Evolutionary conservation across 2,329 filamentous ascomycete species (phyloP).

Genomic region (Clonostachys chloroleuca): DNA sequence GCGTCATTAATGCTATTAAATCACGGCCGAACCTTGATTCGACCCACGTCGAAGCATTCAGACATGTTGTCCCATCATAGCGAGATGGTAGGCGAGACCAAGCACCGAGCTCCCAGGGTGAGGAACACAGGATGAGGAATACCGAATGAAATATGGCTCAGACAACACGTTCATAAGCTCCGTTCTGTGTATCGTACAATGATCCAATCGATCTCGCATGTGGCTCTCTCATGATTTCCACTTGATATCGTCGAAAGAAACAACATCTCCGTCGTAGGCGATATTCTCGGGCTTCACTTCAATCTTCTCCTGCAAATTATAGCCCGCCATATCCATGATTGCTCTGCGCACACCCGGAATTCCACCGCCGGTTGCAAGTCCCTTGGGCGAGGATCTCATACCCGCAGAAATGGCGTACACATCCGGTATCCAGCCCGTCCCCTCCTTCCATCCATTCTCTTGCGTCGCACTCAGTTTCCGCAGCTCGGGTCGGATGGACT

Average conservation of each 20-base stretch:
- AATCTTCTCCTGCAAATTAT: slow-evolving; percentile 18
- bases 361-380: slow-evolving; percentile 25
- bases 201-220: too few relatives aligned
- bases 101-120: too few relatives aligned
- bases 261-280: slow-evolving; percentile 24
- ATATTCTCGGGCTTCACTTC: slow-evolving; percentile 27
- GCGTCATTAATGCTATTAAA: too few relatives aligned
- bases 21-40: too few relatives aligned
- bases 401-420: slow-evolving; percentile 30
- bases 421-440: slow-evolving; percentile 17
- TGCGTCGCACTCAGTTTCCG: slow-evolving; percentile 14
- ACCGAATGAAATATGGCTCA: too few relatives aligned
- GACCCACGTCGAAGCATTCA: too few relatives aligned
- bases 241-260: slow-evolving; percentile 31
- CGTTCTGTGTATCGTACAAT: too few relatives aligned
- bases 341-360: slow-evolving; percentile 31
- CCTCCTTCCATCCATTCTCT: slow-evolving; percentile 18
- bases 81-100: too few relatives aligned
- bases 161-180: too few relatives aligned
- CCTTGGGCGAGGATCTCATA: slow-evolving; percentile 18
- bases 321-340: slow-evolving; percentile 32
- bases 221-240: slow-evolving; percentile 13
- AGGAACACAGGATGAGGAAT: too few relatives aligned
- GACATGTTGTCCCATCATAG: too few relatives aligned
- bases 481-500: slow-evolving; percentile 18